Base-by-base conservation (phyloP, 352 stramenopile genomes). In the Phytophthora kernoviae region DNA sequence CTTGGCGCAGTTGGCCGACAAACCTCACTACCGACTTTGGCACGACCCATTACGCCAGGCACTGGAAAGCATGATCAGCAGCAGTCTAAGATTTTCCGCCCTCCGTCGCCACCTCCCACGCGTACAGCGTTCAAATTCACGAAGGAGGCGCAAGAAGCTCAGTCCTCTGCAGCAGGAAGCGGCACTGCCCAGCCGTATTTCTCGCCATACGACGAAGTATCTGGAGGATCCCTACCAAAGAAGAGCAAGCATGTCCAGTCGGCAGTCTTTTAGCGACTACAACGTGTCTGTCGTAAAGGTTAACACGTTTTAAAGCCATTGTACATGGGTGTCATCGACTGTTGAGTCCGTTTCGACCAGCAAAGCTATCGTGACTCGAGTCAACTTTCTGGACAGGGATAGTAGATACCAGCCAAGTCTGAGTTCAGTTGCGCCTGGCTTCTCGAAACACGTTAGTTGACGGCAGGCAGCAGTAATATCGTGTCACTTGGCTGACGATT, bases 71-170 rank as follows among this genome's bases (percentile, higher is more conserved):
- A 54, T 41, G 41, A 55, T 8, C 49, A 64, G 1, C 45, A 65
- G 0, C 78, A 88, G 48, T 79, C 74, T 8, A 70, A 73, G 27
- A 70, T 73, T 2, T 87, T 91, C 26, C 75, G 61, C 4, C 80
- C 79, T 12, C 69, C 79, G 32, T 90, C 81, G 5, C 82, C 84
- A 5, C 80, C 81, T 26, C 84, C 84, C 2, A 90, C 75, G 4
- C 76, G 77, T 11, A 88, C 79, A 2, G 79, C 77, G 8, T 93
- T 93, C 58, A 90, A 90, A 42, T 90, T 81, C 58, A 87, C 81
- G 0, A 88, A 88, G 26, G 80, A 90, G 39, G 73, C 75, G 0
- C 71, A 85, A 44, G 65, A 86, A 32, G 49, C 55, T 9, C 58
- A 75, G 12, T 64, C 43, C 3, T 20, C 36, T 24, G 57, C 52